Percentiles rank a stretch among this genome's conserved stretches.
phyloP scores from a whole-genome alignment of 1,284 basidiomycete genomes.

The Kwoniella shivajii region DNA sequence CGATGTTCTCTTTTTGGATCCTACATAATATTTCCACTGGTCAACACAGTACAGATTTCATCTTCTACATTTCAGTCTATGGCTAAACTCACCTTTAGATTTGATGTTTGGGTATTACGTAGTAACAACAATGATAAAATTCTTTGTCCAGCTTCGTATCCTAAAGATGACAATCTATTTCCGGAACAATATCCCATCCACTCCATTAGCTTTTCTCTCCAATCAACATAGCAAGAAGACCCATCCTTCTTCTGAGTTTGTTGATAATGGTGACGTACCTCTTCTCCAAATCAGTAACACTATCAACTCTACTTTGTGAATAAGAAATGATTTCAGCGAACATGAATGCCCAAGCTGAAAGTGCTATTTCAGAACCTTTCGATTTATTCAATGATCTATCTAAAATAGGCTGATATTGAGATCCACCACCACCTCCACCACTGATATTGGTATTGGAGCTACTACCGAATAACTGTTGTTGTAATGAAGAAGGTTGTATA shows the following conservation, averaged over 20 bases:
- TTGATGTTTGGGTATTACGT: slow-evolving; percentile 47
- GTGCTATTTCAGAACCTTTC: slow-evolving; percentile 74
- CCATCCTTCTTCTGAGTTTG: too few relatives aligned
- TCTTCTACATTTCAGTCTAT: too few relatives aligned
- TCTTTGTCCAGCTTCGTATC: slow-evolving; percentile 82
- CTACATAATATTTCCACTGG: slow-evolving; percentile 58
- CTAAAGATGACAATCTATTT: slow-evolving; percentile 81
- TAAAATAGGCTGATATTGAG: slow-evolving; percentile 58
- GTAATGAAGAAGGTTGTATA: slow-evolving; percentile 21
- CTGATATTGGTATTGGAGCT: slow-evolving; percentile 3
- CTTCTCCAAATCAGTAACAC: slow-evolving; percentile 91
- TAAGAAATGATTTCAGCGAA: slow-evolving; percentile 92
- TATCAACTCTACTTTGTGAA: slow-evolving; percentile 89
- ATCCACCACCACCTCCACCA: neutral
- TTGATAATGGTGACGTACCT: slow-evolving; percentile 56
- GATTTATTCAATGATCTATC: slow-evolving; percentile 83
- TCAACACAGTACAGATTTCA: neutral
- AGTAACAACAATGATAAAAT: slow-evolving; percentile 61
- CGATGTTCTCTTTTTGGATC: slow-evolving; percentile 84
- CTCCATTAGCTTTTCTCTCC: neutral
- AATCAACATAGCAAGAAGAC: neutral
- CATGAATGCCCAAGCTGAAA: slow-evolving; percentile 80
- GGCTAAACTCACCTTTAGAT: slow-evolving; percentile 64
- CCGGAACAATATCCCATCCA: neutral
- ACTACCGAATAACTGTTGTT: slow-evolving; percentile 30